Evolutionary conservation across 2,329 filamentous ascomycete genomes (phyloP).

Genomic region (Metarhizium guizhouense): DNA sequence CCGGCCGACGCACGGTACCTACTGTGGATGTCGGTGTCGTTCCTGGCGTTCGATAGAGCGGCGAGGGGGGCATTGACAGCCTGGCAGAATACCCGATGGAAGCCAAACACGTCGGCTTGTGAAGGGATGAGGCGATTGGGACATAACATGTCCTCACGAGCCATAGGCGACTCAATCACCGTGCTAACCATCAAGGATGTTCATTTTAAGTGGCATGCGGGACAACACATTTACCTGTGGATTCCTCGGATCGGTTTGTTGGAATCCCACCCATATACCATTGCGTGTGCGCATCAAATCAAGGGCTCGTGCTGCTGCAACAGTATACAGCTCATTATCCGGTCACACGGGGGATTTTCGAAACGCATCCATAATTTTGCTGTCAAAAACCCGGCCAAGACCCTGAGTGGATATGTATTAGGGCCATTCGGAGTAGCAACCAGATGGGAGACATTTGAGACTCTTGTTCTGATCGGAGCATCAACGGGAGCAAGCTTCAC

Average conservation of each 20-base stretch:
- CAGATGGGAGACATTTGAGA: constrained; percentile 49
- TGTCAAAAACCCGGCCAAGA: constrained; percentile 22
- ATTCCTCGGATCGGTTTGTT: constrained; percentile 43
- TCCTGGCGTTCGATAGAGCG: constrained; percentile 54
- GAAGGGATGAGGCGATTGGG: constrained; percentile 40
- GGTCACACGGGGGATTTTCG: constrained; percentile 49
- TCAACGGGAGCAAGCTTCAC: constrained; percentile 57
- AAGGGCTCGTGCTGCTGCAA: constrained; percentile 46
- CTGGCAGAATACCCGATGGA: constrained; percentile 43
- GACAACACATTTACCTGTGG: constrained; percentile 55
- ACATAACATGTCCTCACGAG: constrained; percentile 39
- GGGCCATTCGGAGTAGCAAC: constrained; percentile 50
- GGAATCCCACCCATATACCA: constrained; percentile 53
- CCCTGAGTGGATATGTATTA: constrained; percentile 34
- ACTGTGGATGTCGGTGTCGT: constrained; percentile 56
- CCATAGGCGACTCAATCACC: constrained; percentile 42
- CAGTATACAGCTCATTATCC: constrained; percentile 49
- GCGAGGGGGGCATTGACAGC: constrained; percentile 38
- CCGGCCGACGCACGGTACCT: constrained; percentile 50
- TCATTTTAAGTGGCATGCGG: constrained; percentile 49
- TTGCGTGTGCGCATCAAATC: constrained; percentile 45
- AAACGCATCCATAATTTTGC: constrained; percentile 41
- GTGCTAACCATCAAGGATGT: constrained; percentile 51
- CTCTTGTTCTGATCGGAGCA: constrained; percentile 49
- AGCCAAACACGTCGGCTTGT: constrained; percentile 31